Evolutionary conservation across 177 flowering plant species (phyloP).

Genomic region (Vitis hybrid): DNA sequence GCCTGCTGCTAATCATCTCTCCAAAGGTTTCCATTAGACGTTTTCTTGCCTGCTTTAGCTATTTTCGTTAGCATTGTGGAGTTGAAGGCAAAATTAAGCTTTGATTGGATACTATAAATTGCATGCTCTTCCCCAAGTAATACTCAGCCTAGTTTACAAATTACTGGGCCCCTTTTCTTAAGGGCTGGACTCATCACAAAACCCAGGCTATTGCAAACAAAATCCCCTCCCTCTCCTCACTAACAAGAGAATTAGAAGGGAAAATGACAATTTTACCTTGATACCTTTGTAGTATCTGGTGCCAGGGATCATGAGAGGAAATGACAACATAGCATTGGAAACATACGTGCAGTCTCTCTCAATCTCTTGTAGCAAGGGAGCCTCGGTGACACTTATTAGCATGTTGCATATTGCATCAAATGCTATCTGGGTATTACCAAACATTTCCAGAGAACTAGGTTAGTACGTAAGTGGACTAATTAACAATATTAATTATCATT

Average conservation of each 20-base stretch:
- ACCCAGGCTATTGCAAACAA: too few relatives aligned
- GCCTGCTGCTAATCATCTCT: conserved; percentile 29
- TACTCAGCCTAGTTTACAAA: too few relatives aligned
- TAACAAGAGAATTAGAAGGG: too few relatives aligned
- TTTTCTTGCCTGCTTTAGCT: conserved; percentile 31
- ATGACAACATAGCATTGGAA: conserved; percentile 42
- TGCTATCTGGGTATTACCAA: conserved; percentile 22
- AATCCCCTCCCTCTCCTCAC: too few relatives aligned
- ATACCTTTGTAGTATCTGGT: conserved; percentile 46
- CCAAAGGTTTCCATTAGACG: conserved; percentile 35
- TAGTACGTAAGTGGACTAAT: neutral
- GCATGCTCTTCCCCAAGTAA: too few relatives aligned
- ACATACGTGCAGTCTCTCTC: conserved; percentile 29
- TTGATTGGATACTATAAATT: too few relatives aligned
- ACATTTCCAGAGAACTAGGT: neutral
- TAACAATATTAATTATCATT: too few relatives aligned
- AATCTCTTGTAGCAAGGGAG: conserved; percentile 22
- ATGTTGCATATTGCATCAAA: conserved; percentile 39
- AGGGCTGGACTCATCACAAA: too few relatives aligned
- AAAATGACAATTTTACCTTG: conserved; percentile 22
- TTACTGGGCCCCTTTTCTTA: too few relatives aligned
- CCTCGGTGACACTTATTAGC: conserved; percentile 37
- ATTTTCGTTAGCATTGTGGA: too few relatives aligned
- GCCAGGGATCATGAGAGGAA: conserved; percentile 49
- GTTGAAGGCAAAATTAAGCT: too few relatives aligned